phyloP scores from a whole-genome alignment of 352 stramenopile species.

The Hyaloperonospora brassicae region DNA sequence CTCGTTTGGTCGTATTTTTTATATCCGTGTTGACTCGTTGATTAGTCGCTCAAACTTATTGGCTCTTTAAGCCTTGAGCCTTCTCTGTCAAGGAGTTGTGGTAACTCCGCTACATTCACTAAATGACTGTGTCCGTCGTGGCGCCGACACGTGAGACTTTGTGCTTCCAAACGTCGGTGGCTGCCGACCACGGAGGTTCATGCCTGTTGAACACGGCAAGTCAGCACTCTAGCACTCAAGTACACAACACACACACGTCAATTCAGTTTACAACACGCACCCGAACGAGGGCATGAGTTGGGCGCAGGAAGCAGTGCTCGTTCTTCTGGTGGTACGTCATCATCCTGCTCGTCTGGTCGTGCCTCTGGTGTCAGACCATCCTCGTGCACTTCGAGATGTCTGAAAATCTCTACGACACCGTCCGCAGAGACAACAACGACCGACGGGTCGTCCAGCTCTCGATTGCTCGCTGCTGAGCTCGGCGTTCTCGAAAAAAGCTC shows the following conservation, averaged over 20 bases:
- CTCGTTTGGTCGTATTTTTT: too few relatives aligned
- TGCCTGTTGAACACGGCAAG: constrained; percentile 8
- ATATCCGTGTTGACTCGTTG: too few relatives aligned
- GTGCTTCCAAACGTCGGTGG: constrained; percentile 23
- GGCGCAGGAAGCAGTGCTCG: constrained; percentile 23
- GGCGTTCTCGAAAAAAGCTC: constrained; percentile 17
- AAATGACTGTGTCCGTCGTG: constrained; percentile 21
- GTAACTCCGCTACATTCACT: too few relatives aligned
- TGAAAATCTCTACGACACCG: constrained; percentile 16
- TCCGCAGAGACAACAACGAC: constrained; percentile 21
- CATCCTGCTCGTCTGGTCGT: neutral
- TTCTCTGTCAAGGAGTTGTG: too few relatives aligned
- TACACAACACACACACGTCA: neutral
- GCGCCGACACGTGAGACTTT: constrained; percentile 9
- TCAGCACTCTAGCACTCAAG: neutral
- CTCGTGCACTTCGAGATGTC: constrained; percentile 8
- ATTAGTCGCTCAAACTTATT: too few relatives aligned
- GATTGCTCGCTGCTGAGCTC: constrained; percentile 5
- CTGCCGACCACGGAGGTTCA: constrained; percentile 23
- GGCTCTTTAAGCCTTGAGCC: too few relatives aligned
- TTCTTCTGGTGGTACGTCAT: constrained; percentile 4
- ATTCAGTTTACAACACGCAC: constrained; percentile 4
- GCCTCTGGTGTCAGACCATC: constrained; percentile 2
- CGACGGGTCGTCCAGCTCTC: constrained; percentile 13
- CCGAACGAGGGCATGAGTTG: constrained; percentile 27